A percentile compares a stretch with the other conserved stretches of the same genome.
phyloP scores from a whole-genome alignment of 176 grass and related monocot genomes.

The Stipa capillata region DNA sequence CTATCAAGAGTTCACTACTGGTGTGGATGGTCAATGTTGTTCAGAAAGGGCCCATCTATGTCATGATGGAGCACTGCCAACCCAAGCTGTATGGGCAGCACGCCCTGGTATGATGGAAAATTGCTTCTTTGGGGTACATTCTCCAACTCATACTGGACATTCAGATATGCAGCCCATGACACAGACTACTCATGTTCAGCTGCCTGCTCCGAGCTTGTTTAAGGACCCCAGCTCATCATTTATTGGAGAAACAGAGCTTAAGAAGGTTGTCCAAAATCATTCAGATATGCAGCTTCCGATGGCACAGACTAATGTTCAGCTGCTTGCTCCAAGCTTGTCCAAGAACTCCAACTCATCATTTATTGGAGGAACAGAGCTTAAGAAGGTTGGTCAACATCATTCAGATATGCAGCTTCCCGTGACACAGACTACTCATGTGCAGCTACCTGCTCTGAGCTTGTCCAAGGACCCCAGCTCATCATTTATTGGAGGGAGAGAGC shows the following conservation, averaged over 20 bases:
- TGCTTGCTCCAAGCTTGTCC: neutral
- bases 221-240: neutral
- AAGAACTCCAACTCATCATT: neutral
- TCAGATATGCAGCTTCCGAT: neutral
- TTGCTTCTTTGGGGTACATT: no score
- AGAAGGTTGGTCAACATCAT: neutral
- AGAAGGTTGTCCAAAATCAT: neutral
- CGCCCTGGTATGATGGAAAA: neutral
- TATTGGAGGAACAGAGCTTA: neutral
- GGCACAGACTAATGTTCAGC: neutral
- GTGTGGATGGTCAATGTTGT: slow-evolving; percentile 5
- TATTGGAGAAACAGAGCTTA: neutral
- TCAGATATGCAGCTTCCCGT: neutral
- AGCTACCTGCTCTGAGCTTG: neutral
- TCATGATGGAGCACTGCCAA: slow-evolving; percentile 12
- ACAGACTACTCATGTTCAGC: neutral
- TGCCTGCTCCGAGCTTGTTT: neutral
- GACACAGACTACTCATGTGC: neutral
- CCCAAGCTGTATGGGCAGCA: neutral
- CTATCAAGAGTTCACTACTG: slow-evolving; percentile 2
- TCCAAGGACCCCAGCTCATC: neutral
- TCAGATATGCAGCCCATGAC: neutral
- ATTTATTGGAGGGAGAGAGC: neutral
- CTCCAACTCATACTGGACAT: slow-evolving; percentile 7
- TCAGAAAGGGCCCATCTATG: neutral